phyloP scores from a whole-genome alignment of 331 rosid species.

The Phaseolus coccineus region DNA sequence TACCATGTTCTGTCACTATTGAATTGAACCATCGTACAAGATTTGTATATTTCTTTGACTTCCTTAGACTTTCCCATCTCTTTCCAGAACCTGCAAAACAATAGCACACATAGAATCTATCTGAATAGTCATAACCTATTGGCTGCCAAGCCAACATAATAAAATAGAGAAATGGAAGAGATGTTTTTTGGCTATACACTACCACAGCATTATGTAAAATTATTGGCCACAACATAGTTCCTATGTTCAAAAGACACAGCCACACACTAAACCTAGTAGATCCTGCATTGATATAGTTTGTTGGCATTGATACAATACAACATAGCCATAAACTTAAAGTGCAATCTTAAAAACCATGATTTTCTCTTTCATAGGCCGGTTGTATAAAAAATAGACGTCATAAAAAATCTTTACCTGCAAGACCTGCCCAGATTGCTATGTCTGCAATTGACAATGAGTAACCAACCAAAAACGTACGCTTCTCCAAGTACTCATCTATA shows the following conservation, averaged over 20 bases:
- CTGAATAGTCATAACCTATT: not conserved
- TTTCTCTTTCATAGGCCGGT: slow-evolving; percentile 20
- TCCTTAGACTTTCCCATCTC: slow-evolving; percentile 97
- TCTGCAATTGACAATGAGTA: slow-evolving; percentile 83
- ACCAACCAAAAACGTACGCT: slow-evolving; percentile 69
- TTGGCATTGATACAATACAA: slow-evolving; percentile 4
- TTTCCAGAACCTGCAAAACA: slow-evolving; percentile 70
- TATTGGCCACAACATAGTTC: not conserved
- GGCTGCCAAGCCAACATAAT: slow-evolving; percentile 17
- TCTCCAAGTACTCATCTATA: slow-evolving; percentile 72
- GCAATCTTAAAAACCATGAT: not conserved
- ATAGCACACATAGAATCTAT: slow-evolving; percentile 13
- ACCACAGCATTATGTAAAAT: not conserved
- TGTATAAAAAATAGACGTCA: slow-evolving; percentile 10
- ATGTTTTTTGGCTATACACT: not conserved
- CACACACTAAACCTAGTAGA: not conserved
- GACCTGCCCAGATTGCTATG: slow-evolving; percentile 85
- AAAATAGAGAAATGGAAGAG: slow-evolving; percentile 13
- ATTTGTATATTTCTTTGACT: slow-evolving; percentile 82
- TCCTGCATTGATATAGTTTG: not conserved
- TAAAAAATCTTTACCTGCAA: slow-evolving; percentile 65
- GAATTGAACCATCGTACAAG: slow-evolving; percentile 90
- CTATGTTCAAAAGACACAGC: slow-evolving; percentile 12
- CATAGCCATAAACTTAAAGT: slow-evolving; percentile 29
- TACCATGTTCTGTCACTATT: slow-evolving; percentile 56